Evolutionary conservation across 2,329 filamentous ascomycete species (phyloP), one percentile per base, ranked within the genome.

Genomic region (Didymella lethalis): DNA sequence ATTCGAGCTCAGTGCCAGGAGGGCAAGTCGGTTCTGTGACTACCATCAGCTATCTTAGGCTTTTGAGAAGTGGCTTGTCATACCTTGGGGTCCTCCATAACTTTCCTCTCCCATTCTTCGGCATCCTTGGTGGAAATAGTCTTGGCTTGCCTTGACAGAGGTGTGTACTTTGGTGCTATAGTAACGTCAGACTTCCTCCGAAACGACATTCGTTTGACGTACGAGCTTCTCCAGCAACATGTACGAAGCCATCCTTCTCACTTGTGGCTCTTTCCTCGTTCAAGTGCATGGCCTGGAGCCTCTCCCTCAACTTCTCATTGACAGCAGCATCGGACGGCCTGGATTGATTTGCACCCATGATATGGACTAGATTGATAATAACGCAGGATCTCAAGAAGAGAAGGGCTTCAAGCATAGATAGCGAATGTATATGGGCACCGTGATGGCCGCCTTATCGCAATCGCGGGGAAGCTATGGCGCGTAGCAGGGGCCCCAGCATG

Each of bases 1-100:
- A 64, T 88, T 87, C 10, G 85, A 82, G 72, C 86, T 88, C 48
- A 96, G 81, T 2, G 90, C 90, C 1, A 88, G 87, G 32, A 95
- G 83, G 5, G 91, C 92, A 14, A 96, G 87, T 61, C 90, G 91
- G 70, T 86, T 86, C 81, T 83, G 59, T n/a, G 26, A 18, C 16
- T 7, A 16, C 1, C 8, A n/a, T 64, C 11, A 61, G 38, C 3
- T 6, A 45, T 18, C 4, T 38, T 23, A 4, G 7, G 6, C 5
- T 18, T 47, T 2, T 4, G 16, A 11, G 23, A 25, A 8, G 5
- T n/a, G 8, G 47, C n/a, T 25, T 31, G 26, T 20, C 72, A 65
- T 63, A 88, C 88, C 85, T 87, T 80, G 84, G 88, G 85, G 69
- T 91, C 87, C 46, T 83, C 78, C 62, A 91, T 80, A 32, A 90